Base-by-base conservation (phyloP, 495 filamentous ascomycete genomes). In the Tuber melanosporum region DNA sequence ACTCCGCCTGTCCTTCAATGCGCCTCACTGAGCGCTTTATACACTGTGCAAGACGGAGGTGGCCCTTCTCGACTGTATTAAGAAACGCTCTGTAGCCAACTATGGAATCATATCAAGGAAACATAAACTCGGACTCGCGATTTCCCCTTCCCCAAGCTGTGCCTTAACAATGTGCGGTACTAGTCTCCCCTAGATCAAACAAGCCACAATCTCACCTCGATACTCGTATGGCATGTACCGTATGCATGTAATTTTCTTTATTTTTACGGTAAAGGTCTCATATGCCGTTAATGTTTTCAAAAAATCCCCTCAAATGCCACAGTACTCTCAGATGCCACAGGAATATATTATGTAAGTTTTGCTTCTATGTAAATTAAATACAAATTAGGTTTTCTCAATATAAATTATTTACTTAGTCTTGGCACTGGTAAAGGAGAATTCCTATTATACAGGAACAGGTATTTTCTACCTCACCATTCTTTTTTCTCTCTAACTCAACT, bases 201-300 rank as follows among this genome's bases (percentile, higher is more conserved):
- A 71, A 73, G 74, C 77, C 77, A 78, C 78, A 71, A 75, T 74
- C 45, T 74, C 49, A 43, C 41, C 74, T 75, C 43, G 72, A 47
- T 78, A 32, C 32, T 32, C 32, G 32, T 32, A 32, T 1, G 32
- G 32, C 1, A 45, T 72, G 49, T 5, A 41, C 39, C 39, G 39
- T 46, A 57, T 73, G 47, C 70, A 52, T 39, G 46, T 43, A 74
- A 69, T 8, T 22, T n/a, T 43, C 47, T 32, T 32, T 32, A 32
- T 32, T 32, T 32, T 32, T 32, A 32, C 32, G 32, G 32, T 32
- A 32, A 32, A 32, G 32, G 32, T 32, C 32, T 32, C 32, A 32
- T 32, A 32, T 32, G 32, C 32, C 32, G 1, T 32, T 32, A 32
- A 32, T 32, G 32, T 32, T 32, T 32, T 1, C 32, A 32, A 32